Evolutionary conservation across 306 rosid genomes (phyloP).

Genomic region (Vigna trinervia): DNA sequence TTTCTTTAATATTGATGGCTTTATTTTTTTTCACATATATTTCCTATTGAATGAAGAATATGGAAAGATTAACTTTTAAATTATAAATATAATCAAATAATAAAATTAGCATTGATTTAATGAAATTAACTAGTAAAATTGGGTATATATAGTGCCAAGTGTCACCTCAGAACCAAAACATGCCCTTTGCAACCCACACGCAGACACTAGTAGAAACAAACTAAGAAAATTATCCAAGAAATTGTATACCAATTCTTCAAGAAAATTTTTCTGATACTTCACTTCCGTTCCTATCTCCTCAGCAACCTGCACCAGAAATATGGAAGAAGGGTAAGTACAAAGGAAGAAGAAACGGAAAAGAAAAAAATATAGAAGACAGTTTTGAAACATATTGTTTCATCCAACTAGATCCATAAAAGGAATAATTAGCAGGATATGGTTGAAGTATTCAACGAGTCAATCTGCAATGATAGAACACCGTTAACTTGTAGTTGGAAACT

Average conservation of each 20-base stretch:
- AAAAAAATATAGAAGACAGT: conserved; percentile 14
- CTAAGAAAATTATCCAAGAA: conserved; percentile 1
- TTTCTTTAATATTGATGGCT: not conserved
- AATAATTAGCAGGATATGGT: conserved; percentile 8
- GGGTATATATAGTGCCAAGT: not conserved
- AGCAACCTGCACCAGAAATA: conserved; percentile 71
- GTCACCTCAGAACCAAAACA: not conserved
- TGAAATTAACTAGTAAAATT: not conserved
- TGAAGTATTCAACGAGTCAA: conserved; percentile 24
- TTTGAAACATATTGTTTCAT: conserved; percentile 33
- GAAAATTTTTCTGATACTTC: conserved; percentile 71
- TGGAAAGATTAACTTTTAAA: not conserved
- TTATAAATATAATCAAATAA: not conserved
- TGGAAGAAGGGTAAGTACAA: conserved; percentile 28
- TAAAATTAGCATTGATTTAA: not conserved
- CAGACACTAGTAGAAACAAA: not conserved
- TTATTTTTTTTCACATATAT: not conserved
- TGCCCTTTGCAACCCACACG: not conserved
- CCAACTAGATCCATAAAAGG: conserved; percentile 11
- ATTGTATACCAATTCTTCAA: conserved; percentile 76
- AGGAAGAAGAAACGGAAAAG: not conserved
- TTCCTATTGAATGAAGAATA: not conserved
- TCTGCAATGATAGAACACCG: not conserved
- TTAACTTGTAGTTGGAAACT: not conserved
- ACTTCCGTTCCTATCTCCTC: conserved; percentile 86